Conservation (phyloP, 306 rosid genomes). For the Lagenaria siceraria region DNA sequence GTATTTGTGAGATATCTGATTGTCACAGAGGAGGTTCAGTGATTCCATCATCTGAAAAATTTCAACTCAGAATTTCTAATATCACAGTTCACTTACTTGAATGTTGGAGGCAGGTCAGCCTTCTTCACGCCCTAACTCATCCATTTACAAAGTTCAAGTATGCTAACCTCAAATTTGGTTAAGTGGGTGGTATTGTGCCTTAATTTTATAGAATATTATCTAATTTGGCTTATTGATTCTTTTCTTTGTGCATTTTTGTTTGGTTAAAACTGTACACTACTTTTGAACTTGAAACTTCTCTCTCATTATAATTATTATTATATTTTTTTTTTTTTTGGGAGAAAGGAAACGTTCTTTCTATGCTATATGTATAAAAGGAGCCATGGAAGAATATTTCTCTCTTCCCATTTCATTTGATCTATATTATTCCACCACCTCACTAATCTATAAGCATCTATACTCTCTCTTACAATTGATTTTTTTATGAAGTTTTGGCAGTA, state of each 20-base stretch:
- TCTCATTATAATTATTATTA: too few species aligned
- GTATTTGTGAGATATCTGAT: conserved; percentile 59
- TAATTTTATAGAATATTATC: neutral
- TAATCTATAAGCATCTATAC: too few species aligned
- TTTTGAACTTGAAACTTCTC: neutral
- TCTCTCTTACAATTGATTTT: too few species aligned
- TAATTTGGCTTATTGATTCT: neutral
- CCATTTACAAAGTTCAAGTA: neutral
- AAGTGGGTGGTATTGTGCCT: neutral
- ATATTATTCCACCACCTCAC: too few species aligned
- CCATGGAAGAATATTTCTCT: too few species aligned
- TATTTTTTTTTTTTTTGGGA: too few species aligned
- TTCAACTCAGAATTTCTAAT: conserved; percentile 63
- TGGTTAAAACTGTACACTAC: neutral
- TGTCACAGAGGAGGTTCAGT: conserved; percentile 39
- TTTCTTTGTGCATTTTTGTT: neutral
- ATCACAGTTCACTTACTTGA: conserved; percentile 60
- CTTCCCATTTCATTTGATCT: too few species aligned
- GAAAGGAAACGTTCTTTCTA: too few species aligned
- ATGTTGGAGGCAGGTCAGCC: conserved; percentile 54
- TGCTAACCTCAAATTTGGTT: neutral
- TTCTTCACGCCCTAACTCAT: neutral
- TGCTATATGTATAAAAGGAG: too few species aligned
- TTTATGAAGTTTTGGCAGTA: too few species aligned
- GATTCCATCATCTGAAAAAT: conserved; percentile 34